Evolutionary conservation across 2,329 filamentous ascomycete genomes (phyloP), one percentile per base, ranked within the genome.

Genomic region (Aureobasidium lini): DNA sequence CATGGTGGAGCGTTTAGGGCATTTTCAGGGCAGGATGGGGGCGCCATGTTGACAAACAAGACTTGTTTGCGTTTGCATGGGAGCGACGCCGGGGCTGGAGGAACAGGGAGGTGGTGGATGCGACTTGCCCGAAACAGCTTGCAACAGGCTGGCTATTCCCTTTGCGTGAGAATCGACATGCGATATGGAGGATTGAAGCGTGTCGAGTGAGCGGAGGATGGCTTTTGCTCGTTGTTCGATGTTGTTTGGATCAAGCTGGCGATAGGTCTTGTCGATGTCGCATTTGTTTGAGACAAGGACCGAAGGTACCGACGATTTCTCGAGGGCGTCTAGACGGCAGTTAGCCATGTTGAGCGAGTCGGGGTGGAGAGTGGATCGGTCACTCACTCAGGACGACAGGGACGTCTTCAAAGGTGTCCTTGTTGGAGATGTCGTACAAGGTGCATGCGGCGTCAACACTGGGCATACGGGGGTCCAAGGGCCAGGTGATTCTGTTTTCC

Each of bases 271-370:
- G 72, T 96, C 93, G 77, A 89, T 83, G 72, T 96, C 93, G 77
- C 90, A 95, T 79, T 96, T 96, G 72, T 87, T 93, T 59, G 90
- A 90, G 54, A 95, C 89, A 43, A 96, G 81, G 63, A 93, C 81
- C 57, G 87, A 88, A 8, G 92, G 90, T 40, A 95, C 75, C 28
- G 81, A 81, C 16, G 87, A 85, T 66, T 86, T 87, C 60, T 84
- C 82, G 54, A 95, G 79, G 43, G 87, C 86, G 75, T 84, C 91
- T 95, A 71, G 28, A 23, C 10, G 16, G 9, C 9, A 11, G 60
- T 64, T 37, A 64, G 62, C 43, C 57, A 56, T 56, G 48, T 11
- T 23, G 37, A 28, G 42, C 15, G 6, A 23, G 18, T 15, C 23
- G 15, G 13, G 49, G 23, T 6, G 44, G 32, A 42, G 34, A 29